Conservation (phyloP, 805 yeast genomes). For the Metschnikowia proteae region DNA sequence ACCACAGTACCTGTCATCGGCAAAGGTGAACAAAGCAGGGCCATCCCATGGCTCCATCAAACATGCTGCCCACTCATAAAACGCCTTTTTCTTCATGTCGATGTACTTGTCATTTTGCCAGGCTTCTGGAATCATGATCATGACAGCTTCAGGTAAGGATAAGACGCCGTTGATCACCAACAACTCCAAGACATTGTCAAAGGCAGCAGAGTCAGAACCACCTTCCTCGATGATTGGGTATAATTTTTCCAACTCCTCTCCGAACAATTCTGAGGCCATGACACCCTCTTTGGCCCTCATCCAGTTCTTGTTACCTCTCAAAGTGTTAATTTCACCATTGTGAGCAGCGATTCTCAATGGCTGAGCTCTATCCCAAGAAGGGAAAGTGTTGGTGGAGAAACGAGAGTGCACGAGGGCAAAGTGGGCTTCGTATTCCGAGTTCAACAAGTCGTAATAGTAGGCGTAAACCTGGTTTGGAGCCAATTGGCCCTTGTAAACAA, state of each 20-base stretch:
- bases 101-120: conserved; percentile 86
- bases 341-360: conserved; percentile 97
- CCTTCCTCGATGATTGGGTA: conserved; percentile 98
- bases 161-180: conserved; percentile 88
- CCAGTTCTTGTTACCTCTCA: conserved; percentile 98
- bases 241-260: conserved; percentile 84
- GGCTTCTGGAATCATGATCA: conserved; percentile 96
- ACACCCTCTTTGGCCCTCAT: conserved; percentile 99
- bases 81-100: conserved; percentile 90
- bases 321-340: conserved; percentile 96
- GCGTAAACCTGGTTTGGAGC: conserved; percentile 95
- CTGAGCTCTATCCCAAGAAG: conserved; percentile 99
- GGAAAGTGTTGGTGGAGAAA: conserved; percentile 96
- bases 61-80: conserved; percentile 99
- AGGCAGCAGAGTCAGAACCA: conserved; percentile 97
- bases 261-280: conserved; percentile 81
- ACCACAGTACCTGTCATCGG: conserved; percentile 97
- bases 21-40: conserved; percentile 93
- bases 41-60: conserved; percentile 99
- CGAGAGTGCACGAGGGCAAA: conserved; percentile 96
- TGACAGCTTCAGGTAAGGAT: conserved; percentile 93
- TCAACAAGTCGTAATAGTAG: conserved; percentile 88
- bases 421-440: conserved; percentile 90
- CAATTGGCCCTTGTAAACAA: conserved; percentile 96
- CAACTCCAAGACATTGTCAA: conserved; percentile 91